Evolutionary conservation across 2,329 filamentous ascomycete genomes (phyloP).

Genomic region (Coniella lustricola): DNA sequence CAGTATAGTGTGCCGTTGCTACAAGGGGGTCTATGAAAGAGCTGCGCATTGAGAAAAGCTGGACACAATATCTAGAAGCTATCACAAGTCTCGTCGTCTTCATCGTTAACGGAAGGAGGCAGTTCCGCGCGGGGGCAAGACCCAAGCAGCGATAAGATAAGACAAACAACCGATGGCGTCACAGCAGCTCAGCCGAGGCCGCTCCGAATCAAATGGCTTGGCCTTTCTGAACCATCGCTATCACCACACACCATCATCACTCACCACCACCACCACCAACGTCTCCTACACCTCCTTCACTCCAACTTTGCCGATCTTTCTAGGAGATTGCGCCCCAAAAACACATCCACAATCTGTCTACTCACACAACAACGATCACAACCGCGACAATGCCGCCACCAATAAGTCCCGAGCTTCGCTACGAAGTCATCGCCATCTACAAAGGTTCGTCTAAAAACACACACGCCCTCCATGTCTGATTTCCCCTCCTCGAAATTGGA

Average conservation of each 20-base stretch:
- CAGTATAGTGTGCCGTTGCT: too few relatives aligned
- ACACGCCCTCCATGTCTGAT: too few relatives aligned
- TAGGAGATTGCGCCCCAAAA: too few relatives aligned
- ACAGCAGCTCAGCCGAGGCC: slow-evolving; percentile 12
- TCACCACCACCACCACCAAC: neutral
- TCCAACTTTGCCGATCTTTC: too few relatives aligned
- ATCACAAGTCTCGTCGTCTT: neutral
- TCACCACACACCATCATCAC: too few relatives aligned
- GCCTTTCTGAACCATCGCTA: too few relatives aligned
- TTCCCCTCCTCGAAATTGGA: too few relatives aligned
- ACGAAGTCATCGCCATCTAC: slow-evolving; percentile 78
- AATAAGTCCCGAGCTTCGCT: slow-evolving; percentile 54
- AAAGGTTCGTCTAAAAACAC: slow-evolving; percentile 56
- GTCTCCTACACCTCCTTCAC: too few relatives aligned
- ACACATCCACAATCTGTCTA: neutral
- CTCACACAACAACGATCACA: neutral
- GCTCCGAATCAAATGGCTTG: neutral
- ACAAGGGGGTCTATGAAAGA: too few relatives aligned
- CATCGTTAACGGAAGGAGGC: neutral
- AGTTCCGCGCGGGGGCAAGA: neutral
- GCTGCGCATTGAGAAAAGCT: too few relatives aligned
- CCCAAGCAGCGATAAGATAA: slow-evolving; percentile 8
- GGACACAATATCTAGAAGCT: too few relatives aligned
- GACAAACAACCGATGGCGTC: slow-evolving; percentile 15
- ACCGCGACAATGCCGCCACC: slow-evolving; percentile 23